Conservation (phyloP, 176 grass and related monocot genomes). For the Carex scoparia region DNA sequence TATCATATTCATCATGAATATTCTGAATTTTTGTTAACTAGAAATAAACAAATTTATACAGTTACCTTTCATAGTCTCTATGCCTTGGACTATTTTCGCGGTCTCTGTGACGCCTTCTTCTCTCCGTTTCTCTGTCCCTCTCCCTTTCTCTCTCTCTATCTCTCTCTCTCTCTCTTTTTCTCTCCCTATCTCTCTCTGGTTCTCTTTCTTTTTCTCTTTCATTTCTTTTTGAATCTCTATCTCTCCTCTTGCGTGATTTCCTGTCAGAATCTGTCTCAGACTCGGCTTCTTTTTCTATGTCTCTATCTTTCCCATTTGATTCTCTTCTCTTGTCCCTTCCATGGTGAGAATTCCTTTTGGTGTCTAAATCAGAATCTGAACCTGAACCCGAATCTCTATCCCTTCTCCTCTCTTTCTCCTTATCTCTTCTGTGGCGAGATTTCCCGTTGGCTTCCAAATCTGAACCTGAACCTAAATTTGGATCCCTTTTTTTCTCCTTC, state of each 20-base stretch:
- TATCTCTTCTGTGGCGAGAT: not conserved
- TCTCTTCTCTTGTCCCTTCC: slow-evolving; percentile 8
- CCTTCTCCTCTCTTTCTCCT: slow-evolving; percentile 6
- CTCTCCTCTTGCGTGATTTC: not conserved
- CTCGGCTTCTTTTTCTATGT: slow-evolving; percentile 3
- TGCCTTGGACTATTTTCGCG: not conserved
- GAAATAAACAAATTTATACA: not conserved
- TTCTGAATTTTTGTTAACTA: not conserved
- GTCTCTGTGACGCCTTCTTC: slow-evolving; percentile 20
- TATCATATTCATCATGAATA: not conserved
- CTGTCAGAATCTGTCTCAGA: slow-evolving; percentile 24
- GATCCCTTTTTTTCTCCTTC: not conserved
- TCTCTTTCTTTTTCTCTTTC: slow-evolving; percentile 15
- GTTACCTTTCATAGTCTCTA: slow-evolving; percentile 21
- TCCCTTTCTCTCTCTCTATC: not conserved
- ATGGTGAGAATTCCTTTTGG: not conserved
- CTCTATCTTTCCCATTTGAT: slow-evolving; percentile 15
- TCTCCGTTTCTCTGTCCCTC: slow-evolving; percentile 6
- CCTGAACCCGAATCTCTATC: not conserved
- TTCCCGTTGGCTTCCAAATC: not conserved
- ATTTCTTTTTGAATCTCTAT: slow-evolving; percentile 6
- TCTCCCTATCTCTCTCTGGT: slow-evolving; percentile 7
- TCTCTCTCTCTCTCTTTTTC: not conserved
- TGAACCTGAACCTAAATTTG: not conserved
- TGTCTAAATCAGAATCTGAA: not conserved